Evolutionary conservation across 2,329 filamentous ascomycete species (phyloP).

Genomic region (Pseudogymnoascus sp.): DNA sequence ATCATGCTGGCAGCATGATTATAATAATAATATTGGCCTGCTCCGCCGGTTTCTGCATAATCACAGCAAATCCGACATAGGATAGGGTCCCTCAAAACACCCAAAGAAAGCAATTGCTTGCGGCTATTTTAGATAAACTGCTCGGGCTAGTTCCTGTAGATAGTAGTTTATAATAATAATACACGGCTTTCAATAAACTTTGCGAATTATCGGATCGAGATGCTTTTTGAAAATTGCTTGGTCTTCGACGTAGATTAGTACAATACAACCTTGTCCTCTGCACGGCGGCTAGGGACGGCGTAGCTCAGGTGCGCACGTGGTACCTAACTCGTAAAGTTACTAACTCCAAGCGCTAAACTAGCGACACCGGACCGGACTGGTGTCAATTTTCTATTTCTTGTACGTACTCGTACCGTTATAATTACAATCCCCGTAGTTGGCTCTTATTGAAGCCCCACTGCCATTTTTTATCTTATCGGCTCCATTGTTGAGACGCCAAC

Average conservation of each 20-base stretch:
- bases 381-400: not conserved
- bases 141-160: conserved; percentile 6
- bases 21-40: conserved; percentile 5
- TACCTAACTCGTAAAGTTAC: not conserved
- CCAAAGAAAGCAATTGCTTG: conserved; percentile 3
- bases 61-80: conserved; percentile 3
- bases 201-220: not conserved
- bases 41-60: conserved; percentile 7
- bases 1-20: not conserved
- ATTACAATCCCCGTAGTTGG: not conserved
- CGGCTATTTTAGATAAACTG: not conserved
- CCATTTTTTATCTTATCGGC: conserved; percentile 3
- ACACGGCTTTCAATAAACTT: not conserved
- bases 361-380: not conserved
- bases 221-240: not conserved
- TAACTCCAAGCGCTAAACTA: not conserved
- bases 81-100: not conserved
- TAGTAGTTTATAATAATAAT: not conserved
- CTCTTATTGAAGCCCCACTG: conserved; percentile 6
- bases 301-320: not conserved
- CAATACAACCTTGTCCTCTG: not conserved
- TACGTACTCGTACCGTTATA: conserved; percentile 5
- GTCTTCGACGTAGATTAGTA: not conserved
- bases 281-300: not conserved
- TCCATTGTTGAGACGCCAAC: not conserved